These are phyloP conservation scores for Auricularia heimuer DNA, from an alignment of 768 basidiomycete species.

Conservation along the genomic window DNA sequence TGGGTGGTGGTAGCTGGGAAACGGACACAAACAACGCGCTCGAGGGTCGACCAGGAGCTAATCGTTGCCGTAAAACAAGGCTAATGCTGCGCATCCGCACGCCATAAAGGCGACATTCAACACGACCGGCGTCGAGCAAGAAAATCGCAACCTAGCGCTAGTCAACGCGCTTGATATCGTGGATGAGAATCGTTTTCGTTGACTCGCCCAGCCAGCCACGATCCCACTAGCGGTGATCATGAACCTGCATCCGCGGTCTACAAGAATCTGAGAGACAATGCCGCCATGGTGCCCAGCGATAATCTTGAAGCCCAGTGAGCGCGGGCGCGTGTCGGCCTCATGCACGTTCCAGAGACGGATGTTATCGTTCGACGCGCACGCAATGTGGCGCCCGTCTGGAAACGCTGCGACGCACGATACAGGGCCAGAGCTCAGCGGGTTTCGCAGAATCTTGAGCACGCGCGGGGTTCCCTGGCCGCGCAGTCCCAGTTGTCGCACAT, in stretches of 20 bases:
- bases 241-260: conserved; percentile 77
- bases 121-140: no score
- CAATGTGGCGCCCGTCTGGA: conserved; percentile 85
- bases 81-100: no score
- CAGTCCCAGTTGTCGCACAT: conserved; percentile 71
- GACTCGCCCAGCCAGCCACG: conserved; percentile 91
- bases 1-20: no score
- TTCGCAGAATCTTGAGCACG: conserved; percentile 71
- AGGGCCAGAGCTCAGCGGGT: conserved; percentile 80
- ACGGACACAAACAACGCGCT: no score
- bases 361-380: conserved; percentile 87
- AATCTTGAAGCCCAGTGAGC: conserved; percentile 81
- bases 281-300: conserved; percentile 95
- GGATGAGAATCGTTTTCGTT: conserved; percentile 81
- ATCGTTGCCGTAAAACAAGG: no score
- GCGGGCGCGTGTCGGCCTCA: conserved; percentile 48
- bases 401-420: conserved; percentile 88
- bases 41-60: no score
- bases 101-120: no score
- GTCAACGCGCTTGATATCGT: conserved; percentile 56
- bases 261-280: conserved; percentile 80
- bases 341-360: conserved; percentile 88
- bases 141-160: conserved; percentile 3
- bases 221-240: conserved; percentile 89
- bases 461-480: conserved; percentile 60